These are phyloP conservation scores for Phanerochaete sordida DNA, from an alignment of 768 basidiomycete species.

Conservation along the genomic window DNA sequence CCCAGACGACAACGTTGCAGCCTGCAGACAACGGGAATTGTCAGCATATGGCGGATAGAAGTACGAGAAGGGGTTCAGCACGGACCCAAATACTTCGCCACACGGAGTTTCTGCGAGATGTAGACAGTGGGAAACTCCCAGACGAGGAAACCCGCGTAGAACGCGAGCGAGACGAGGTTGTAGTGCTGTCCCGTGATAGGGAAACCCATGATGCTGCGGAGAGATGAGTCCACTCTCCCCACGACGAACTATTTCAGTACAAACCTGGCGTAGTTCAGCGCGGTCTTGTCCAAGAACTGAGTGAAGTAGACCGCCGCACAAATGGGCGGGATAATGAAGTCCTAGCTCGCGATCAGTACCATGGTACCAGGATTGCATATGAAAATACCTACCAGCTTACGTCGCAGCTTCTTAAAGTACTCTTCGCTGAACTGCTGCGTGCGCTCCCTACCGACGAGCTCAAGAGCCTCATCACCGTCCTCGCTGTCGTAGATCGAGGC, in stretches of 20 bases:
- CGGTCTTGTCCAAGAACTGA: conserved; percentile 70
- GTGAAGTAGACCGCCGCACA: conserved; percentile 68
- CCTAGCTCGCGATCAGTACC: conserved; percentile 27
- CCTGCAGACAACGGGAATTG: conserved; percentile 27
- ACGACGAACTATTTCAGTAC: neutral
- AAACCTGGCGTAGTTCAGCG: conserved; percentile 67
- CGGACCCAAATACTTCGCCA: conserved; percentile 61
- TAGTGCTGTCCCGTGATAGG: conserved; percentile 62
- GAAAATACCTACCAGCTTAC: conserved; percentile 48
- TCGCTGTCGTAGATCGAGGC: conserved; percentile 27
- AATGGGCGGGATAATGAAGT: conserved; percentile 48
- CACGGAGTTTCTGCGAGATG: conserved; percentile 55
- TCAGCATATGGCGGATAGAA: neutral
- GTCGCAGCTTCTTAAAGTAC: conserved; percentile 51
- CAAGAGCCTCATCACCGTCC: conserved; percentile 58
- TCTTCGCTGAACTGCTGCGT: conserved; percentile 55
- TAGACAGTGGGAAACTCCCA: conserved; percentile 69
- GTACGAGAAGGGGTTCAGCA: conserved; percentile 3
- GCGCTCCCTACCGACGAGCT: conserved; percentile 53
- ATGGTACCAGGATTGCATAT: neutral
- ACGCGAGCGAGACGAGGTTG: conserved; percentile 60
- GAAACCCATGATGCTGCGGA: conserved; percentile 56
- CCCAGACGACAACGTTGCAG: conserved; percentile 62
- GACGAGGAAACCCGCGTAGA: conserved; percentile 57
- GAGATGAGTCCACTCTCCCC: neutral